These are phyloP conservation scores for Melampsora americana DNA, from an alignment of 1,284 basidiomycete genomes.

Conservation along the genomic window DNA sequence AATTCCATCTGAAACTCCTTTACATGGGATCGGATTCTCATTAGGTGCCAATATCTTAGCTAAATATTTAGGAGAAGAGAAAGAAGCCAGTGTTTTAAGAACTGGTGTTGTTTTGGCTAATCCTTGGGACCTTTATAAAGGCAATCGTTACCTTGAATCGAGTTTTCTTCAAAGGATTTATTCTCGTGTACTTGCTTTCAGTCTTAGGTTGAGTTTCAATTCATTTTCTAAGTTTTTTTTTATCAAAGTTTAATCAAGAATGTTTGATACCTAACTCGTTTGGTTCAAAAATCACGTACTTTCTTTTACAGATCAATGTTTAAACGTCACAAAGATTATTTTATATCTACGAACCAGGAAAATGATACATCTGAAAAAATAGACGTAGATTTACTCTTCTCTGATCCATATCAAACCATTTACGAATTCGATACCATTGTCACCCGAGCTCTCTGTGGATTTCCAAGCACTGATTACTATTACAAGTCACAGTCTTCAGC, in stretches of 20 bases:
- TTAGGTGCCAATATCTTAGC: slow-evolving; percentile 88
- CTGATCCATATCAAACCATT: slow-evolving; percentile 50
- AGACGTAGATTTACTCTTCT: slow-evolving; percentile 48
- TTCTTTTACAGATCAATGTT: slow-evolving; percentile 59
- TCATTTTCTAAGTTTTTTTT: too few species aligned
- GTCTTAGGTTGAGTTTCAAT: slow-evolving; percentile 45
- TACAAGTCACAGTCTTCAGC: slow-evolving; percentile 59
- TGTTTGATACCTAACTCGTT: neutral
- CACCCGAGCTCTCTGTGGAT: slow-evolving; percentile 72
- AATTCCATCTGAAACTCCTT: slow-evolving; percentile 70
- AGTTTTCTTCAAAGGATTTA: slow-evolving; percentile 47
- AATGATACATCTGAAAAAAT: slow-evolving; percentile 31
- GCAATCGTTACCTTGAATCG: slow-evolving; percentile 48
- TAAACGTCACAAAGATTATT: slow-evolving; percentile 60
- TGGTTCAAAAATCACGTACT: neutral
- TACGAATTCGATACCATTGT: slow-evolving; percentile 61
- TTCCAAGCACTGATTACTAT: slow-evolving; percentile 71
- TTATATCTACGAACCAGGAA: slow-evolving; percentile 1
- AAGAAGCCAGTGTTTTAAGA: slow-evolving; percentile 68
- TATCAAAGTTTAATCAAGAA: neutral
- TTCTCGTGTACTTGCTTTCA: slow-evolving; percentile 50
- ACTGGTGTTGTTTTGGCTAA: slow-evolving; percentile 73
- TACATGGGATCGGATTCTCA: slow-evolving; percentile 87
- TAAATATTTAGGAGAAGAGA: slow-evolving; percentile 86
- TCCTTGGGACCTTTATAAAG: slow-evolving; percentile 66